Evolutionary conservation across 2,329 filamentous ascomycete genomes (phyloP), one percentile per base, ranked within the genome.

Genomic region (Stachybotrys chartarum): DNA sequence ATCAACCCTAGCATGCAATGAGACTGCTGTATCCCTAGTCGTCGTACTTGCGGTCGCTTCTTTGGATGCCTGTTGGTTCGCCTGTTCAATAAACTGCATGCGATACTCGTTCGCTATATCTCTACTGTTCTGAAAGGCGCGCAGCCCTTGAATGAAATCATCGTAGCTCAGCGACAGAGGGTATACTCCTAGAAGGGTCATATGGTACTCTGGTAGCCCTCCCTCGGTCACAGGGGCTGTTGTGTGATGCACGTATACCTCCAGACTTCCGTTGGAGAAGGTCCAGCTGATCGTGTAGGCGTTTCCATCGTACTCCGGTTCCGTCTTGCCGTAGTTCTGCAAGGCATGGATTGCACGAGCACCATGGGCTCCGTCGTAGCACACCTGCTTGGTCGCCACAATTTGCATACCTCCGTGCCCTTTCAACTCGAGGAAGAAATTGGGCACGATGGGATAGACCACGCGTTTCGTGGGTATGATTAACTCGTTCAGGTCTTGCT

Each of bases 361-460:
- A 32, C 72, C 71, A 16, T 62, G 45, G 6, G 72, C 71, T 48
- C 72, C 70, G 57, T 75, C 64, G 51, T 72, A 68, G 54, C 63
- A 64, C 50, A 67, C 71, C 55, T 74, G 71, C 35, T 66, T 63
- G 49, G 14, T 59, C 7, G 64, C 68, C 5, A 70, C 68, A 7
- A 54, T 63, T 8, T 53, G 12, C 39, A 57, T 61, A 11, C 68
- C 68, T 54, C 68, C 55, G 5, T 67, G 70, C 0, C 67, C 69
- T 56, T 75, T 75, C 0, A 60, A 67, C 52, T 69, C 70, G 1
- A 75, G 30, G 55, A 76, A 76, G 54, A 75, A 72, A 59, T 76
- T 75, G 3, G 72, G 72, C 30, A 60, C 64, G 5, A 70, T 55
- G 1, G 69, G 70, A 53, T 60, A 61, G 51, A 63, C 58, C 18